Conservation (phyloP, 2,329 filamentous ascomycete species). For the Huntiella omanensis region DNA sequence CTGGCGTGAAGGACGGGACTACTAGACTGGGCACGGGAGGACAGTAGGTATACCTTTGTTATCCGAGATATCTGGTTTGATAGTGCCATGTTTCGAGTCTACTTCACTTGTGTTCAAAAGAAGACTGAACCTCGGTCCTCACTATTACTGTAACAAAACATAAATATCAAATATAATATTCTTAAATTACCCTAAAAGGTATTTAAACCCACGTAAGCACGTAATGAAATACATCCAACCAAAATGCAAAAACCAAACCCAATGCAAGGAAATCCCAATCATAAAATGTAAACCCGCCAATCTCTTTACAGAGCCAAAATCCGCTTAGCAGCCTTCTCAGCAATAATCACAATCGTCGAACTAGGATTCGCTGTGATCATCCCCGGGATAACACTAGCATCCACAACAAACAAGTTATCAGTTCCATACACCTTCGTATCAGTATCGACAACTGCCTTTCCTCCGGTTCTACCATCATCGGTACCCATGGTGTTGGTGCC, state of each 20-base stretch:
- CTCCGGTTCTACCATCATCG: slow-evolving; percentile 31
- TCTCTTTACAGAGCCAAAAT: slow-evolving; percentile 10
- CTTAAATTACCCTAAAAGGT: no score
- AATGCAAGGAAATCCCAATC: neutral
- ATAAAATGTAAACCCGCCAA: neutral
- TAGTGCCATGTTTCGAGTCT: no score
- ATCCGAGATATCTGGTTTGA: no score
- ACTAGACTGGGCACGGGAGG: neutral
- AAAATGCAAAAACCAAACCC: slow-evolving; percentile 1
- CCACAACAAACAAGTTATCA: slow-evolving; percentile 49
- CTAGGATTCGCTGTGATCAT: slow-evolving; percentile 51
- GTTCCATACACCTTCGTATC: slow-evolving; percentile 48
- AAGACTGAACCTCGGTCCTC: no score
- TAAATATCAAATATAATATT: no score
- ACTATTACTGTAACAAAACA: no score
- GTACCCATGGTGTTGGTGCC: slow-evolving; percentile 42
- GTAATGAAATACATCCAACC: neutral
- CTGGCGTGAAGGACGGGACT: neutral
- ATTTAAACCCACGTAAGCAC: neutral
- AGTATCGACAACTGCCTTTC: slow-evolving; percentile 41
- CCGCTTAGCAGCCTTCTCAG: slow-evolving; percentile 36
- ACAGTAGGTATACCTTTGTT: neutral
- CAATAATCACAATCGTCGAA: slow-evolving; percentile 42
- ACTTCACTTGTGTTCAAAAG: no score
- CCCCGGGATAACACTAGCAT: slow-evolving; percentile 51